phyloP scores from a whole-genome alignment of 2,329 filamentous ascomycete species.

The Diaporthe australafricana region DNA sequence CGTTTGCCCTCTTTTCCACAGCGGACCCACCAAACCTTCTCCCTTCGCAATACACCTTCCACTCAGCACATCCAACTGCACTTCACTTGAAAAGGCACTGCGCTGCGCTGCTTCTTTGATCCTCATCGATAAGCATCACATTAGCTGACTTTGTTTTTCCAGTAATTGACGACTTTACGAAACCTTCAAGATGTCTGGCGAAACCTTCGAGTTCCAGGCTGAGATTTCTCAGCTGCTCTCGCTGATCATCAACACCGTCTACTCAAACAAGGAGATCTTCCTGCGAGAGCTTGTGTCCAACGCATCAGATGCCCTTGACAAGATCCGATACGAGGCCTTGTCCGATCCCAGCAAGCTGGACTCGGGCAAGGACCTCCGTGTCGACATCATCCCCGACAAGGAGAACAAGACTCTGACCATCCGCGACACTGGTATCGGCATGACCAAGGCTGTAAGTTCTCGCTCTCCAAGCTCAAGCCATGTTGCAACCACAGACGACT shows the following conservation, averaged over 20 bases:
- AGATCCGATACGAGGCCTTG: constrained; percentile 98
- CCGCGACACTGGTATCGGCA: constrained; percentile 98
- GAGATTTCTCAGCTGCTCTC: constrained; percentile 99
- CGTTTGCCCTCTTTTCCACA: constrained; percentile 20
- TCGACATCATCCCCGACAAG: constrained; percentile 99
- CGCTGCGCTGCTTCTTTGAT: neutral
- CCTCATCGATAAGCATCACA: fast-evolving
- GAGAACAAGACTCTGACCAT: constrained; percentile 98
- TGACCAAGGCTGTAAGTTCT: constrained; percentile 96
- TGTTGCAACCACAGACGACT: neutral
- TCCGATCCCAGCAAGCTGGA: constrained; percentile 98
- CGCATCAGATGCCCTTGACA: constrained; percentile 98
- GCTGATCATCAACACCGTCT: constrained; percentile 99
- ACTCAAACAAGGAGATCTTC: constrained; percentile 99
- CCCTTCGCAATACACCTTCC: neutral
- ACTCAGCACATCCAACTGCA: neutral
- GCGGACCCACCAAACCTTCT: constrained; percentile 26
- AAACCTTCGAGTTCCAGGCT: constrained; percentile 99
- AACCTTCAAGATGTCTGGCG: constrained; percentile 76
- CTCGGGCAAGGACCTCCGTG: constrained; percentile 95
- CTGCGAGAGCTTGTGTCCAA: constrained; percentile 98
- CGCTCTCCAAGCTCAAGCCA: neutral
- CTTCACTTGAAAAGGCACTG: too few relatives aligned
- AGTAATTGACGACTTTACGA: constrained; percentile 37
- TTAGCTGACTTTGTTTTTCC: constrained; percentile 3